Conservation (phyloP, 2,329 filamentous ascomycete species). For the Didymella lethalis region DNA sequence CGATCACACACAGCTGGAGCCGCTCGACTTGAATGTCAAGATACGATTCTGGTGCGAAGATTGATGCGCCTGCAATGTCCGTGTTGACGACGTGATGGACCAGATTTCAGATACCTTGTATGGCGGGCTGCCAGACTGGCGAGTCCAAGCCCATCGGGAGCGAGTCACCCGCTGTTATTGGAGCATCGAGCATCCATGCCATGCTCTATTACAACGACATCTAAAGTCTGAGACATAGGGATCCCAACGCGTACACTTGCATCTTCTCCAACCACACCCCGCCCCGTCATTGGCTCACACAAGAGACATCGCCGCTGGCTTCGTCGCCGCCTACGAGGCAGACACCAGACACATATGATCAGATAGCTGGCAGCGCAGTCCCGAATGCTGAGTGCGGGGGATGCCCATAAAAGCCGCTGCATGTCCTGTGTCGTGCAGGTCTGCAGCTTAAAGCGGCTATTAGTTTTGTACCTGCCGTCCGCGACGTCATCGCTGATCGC, state of each 20-base stretch:
- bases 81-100: constrained; percentile 1
- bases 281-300: constrained; percentile 2
- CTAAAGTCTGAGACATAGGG: constrained; percentile 1
- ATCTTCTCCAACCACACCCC: constrained; percentile 1
- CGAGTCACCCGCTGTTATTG: not conserved
- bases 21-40: not conserved
- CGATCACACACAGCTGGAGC: not conserved
- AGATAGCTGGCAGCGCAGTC: constrained; percentile 2
- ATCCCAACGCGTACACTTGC: constrained; percentile 8
- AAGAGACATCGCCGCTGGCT: not conserved
- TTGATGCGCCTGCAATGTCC: not conserved
- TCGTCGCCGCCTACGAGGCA: constrained; percentile 19
- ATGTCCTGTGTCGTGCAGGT: constrained; percentile 15
- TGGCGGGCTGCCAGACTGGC: not conserved
- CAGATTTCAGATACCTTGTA: not conserved
- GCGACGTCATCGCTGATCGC: constrained; percentile 17
- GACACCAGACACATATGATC: constrained; percentile 11
- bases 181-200: not conserved
- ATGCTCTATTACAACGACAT: constrained; percentile 5
- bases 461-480: constrained; percentile 6
- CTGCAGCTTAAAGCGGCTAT: constrained; percentile 12
- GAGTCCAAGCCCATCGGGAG: not conserved
- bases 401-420: constrained; percentile 8
- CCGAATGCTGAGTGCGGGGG: constrained; percentile 9
- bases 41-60: not conserved